Base-by-base conservation (phyloP, 306 rosid genomes). In the Castanea crenata region DNA sequence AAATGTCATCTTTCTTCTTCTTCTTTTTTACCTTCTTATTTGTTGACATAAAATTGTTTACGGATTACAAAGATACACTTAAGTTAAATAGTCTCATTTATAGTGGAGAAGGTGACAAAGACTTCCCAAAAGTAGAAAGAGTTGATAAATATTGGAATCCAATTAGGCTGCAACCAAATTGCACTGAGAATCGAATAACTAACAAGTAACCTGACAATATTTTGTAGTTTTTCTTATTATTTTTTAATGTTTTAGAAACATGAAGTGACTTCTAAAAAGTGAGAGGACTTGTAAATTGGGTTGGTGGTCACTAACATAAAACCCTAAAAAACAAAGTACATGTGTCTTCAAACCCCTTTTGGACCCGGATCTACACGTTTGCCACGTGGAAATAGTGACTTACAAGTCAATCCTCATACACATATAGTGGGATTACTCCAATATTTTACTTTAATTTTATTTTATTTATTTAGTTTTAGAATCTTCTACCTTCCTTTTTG, bases 251-350 rank as follows among this genome's bases (percentile, higher is more conserved):
- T 5, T 19, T 25, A 34, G 52, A 35, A 35, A 68, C 52, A 68
- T n/a, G 72, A 68, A 68, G 72, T 21, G 72, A 68, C 72, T 68
- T 68, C 52, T 6, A 34, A 68, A 68, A 68, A 23, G 52, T 68
- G 52, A 68, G 72, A 35, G 14, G 27, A 68, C 52, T 18, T 35
- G 27, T 35, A n/a, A 35, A 68, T 68, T 61, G 14, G 32, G 34
- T n/a, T 25, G 71, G 71, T 6, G 51, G 11, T 35, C 52, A 34
- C 51, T 68, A 68, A 68, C 19, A 1, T 7, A 16, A 12, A 67
- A 19, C 52, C 25, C 27, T 19, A 68, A 10, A 10, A 49, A 3
- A 49, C 32, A 8, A 67, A 31, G 51, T 35, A 35, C 72, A 68
- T 34, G 52, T 68, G 46, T 35, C 27, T 68, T 35, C 72, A 34